These are phyloP conservation scores for Aureobasidium sp. DNA, from an alignment of 2,329 filamentous ascomycete genomes.

Conservation along the genomic window DNA sequence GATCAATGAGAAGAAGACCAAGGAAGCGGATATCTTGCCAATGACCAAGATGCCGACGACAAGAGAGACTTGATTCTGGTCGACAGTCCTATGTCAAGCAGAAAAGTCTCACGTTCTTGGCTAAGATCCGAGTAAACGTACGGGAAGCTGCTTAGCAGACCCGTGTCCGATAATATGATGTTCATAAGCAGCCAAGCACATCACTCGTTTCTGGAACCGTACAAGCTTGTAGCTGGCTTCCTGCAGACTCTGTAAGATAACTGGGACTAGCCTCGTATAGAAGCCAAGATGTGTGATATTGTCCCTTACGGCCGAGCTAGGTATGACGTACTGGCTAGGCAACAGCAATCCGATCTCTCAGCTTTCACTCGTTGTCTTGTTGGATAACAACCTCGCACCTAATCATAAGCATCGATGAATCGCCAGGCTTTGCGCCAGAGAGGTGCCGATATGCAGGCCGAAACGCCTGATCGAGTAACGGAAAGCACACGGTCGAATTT, in stretches of 20 bases:
- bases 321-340: neutral
- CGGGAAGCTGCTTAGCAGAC: neutral
- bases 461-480: neutral
- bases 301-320: neutral
- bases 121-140: neutral
- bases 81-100: neutral
- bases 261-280: neutral
- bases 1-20: conserved; percentile 42
- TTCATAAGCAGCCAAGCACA: neutral
- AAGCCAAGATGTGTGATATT: neutral
- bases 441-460: neutral
- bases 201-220: too few species aligned
- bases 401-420: neutral
- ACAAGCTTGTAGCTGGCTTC: neutral
- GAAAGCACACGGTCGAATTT: neutral
- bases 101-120: neutral
- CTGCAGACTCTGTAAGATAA: neutral
- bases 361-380: too few species aligned
- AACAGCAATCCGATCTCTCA: neutral
- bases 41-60: neutral
- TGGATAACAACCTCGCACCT: neutral
- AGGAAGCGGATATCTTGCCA: neutral
- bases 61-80: neutral
- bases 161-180: neutral
- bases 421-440: neutral